phyloP scores from a whole-genome alignment of 257 asterid genomes.

The Schizonepeta tenuifolia region DNA sequence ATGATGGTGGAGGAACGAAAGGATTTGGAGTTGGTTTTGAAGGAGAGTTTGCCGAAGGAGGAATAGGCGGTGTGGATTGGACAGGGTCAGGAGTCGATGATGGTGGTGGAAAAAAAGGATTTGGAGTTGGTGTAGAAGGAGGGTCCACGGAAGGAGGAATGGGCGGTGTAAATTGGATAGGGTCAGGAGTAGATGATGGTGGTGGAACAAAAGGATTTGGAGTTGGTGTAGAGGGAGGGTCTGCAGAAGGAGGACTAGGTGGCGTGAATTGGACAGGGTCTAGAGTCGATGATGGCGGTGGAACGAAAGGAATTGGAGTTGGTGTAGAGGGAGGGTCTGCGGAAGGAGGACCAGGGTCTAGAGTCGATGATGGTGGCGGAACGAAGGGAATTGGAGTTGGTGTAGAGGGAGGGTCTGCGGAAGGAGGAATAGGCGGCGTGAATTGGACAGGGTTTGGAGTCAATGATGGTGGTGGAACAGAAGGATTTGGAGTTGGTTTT shows the following conservation, averaged over 20 bases:
- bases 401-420: conserved; percentile 26
- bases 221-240: conserved; percentile 27
- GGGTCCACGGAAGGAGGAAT: conserved; percentile 7
- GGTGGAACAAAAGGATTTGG: conserved; percentile 43
- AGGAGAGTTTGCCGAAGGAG: conserved; percentile 17
- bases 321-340: conserved; percentile 26
- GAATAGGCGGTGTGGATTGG: conserved; percentile 53
- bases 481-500: conserved; percentile 12
- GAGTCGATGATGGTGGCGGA: conserved; percentile 20
- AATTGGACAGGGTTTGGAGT: conserved; percentile 43
- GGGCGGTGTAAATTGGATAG: conserved; percentile 51
- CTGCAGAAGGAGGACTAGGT: conserved; percentile 33
- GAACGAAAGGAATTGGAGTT: conserved; percentile 32
- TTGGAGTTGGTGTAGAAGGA: conserved; percentile 28
- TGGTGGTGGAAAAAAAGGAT: conserved; percentile 47
- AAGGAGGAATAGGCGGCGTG: conserved; percentile 46
- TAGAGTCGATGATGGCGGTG: conserved; percentile 41
- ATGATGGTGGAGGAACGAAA: conserved; percentile 46
- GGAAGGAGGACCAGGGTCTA: conserved; percentile 17
- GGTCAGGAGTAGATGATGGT: conserved; percentile 29
- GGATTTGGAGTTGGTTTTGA: conserved; percentile 25
- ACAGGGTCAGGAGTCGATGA: conserved; percentile 19
- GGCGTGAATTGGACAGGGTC: conserved; percentile 45
- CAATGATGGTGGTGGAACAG: conserved; percentile 29
- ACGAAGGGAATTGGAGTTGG: not conserved